phyloP scores from a whole-genome alignment of 805 yeast species.

The Metschnikowia dekortorum region DNA sequence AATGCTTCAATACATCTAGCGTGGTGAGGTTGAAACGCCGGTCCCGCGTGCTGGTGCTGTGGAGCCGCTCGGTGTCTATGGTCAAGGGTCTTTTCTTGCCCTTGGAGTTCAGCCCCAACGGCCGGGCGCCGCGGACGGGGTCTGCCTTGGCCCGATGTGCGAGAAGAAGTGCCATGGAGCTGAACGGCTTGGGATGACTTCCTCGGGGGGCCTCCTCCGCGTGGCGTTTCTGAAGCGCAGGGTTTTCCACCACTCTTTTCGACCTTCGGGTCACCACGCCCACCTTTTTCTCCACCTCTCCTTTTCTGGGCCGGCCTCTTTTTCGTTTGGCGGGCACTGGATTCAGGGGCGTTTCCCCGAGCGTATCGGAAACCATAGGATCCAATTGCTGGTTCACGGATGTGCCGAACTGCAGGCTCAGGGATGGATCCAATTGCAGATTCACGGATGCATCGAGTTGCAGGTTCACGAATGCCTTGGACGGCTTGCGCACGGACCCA shows the following conservation, averaged over 20 bases:
- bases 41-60: constrained; percentile 18
- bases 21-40: constrained; percentile 28
- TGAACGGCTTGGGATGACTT: constrained; percentile 9
- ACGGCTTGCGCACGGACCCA: too few relatives aligned
- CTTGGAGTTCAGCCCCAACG: constrained; percentile 15
- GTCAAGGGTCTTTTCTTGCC: constrained; percentile 27
- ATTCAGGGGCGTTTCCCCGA: background rate
- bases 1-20: constrained; percentile 34
- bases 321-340: constrained; percentile 8
- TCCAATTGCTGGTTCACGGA: too few relatives aligned
- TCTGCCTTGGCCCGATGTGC: constrained; percentile 2
- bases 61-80: constrained; percentile 28
- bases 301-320: constrained; percentile 17
- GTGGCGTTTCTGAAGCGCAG: constrained; percentile 9
- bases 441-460: too few relatives aligned
- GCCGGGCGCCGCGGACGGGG: background rate
- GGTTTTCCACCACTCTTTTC: constrained; percentile 13
- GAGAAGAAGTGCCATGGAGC: constrained; percentile 9
- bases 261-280: constrained; percentile 14
- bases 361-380: too few relatives aligned
- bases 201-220: background rate
- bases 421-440: too few relatives aligned
- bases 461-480: too few relatives aligned
- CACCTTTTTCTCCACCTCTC: constrained; percentile 9
- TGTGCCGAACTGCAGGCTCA: too few relatives aligned